Percentiles rank a stretch among this genome's conserved stretches.
These are phyloP conservation scores for Aethionema arabicum DNA, from an alignment of 345 rosid species.

Conservation along the genomic window DNA sequence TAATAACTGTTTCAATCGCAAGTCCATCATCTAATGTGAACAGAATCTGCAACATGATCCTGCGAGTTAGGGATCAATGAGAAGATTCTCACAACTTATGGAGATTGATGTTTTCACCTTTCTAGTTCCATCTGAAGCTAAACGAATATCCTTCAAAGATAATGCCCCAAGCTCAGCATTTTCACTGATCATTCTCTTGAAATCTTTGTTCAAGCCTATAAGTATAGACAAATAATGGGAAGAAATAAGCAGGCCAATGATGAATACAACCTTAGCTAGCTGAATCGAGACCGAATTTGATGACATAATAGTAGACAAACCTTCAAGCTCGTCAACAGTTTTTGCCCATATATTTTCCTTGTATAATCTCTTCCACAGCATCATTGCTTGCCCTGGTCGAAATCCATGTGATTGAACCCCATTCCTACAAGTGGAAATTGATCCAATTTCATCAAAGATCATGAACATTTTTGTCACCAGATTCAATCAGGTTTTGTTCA, in stretches of 20 bases:
- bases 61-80: constrained; percentile 69
- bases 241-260: not conserved
- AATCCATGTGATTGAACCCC: constrained; percentile 87
- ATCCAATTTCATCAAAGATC: not conserved
- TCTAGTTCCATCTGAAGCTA: constrained; percentile 82
- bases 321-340: constrained; percentile 60
- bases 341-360: constrained; percentile 73
- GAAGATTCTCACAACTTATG: constrained; percentile 39
- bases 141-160: constrained; percentile 59
- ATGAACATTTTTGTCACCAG: not conserved
- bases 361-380: constrained; percentile 94
- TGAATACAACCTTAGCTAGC: not conserved
- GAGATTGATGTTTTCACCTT: constrained; percentile 52
- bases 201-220: constrained; percentile 81
- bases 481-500: not conserved
- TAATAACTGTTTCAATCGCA: constrained; percentile 76
- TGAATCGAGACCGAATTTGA: not conserved
- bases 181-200: constrained; percentile 69
- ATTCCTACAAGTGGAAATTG: constrained; percentile 46
- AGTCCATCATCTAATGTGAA: constrained; percentile 78
- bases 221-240: not conserved
- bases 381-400: constrained; percentile 90
- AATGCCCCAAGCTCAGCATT: constrained; percentile 66
- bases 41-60: constrained; percentile 91
- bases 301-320: constrained; percentile 35